phyloP scores from a whole-genome alignment of 1,139 yeast genomes.

The Spencermartinsiella ligniputridi region DNA sequence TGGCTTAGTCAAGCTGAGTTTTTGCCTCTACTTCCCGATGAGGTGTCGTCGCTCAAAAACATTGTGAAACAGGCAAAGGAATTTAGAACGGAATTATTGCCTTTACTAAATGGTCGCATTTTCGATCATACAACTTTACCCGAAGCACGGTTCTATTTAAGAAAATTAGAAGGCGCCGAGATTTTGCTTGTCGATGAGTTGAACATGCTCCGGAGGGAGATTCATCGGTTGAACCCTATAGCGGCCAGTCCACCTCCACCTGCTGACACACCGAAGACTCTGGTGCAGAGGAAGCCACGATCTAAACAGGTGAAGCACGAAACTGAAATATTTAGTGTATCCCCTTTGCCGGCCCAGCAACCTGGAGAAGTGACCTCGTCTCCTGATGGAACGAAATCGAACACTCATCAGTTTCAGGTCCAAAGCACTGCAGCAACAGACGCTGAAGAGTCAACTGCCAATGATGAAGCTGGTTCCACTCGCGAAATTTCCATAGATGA shows the following conservation, averaged over 20 bases:
- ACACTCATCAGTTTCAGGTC: neutral
- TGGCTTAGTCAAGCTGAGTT: conserved; percentile 23
- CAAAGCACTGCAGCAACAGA: neutral
- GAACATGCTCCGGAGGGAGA: conserved; percentile 28
- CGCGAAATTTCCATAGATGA: neutral
- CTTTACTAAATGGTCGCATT: neutral
- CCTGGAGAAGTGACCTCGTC: too few species aligned
- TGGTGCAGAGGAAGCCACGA: neutral
- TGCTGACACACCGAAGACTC: neutral
- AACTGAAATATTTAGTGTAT: neutral
- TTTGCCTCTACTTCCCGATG: conserved; percentile 30
- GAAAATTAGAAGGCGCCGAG: conserved; percentile 44
- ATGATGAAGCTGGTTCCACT: neutral
- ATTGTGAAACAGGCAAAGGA: conserved; percentile 33
- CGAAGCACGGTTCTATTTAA: conserved; percentile 39
- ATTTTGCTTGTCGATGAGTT: conserved; percentile 31
- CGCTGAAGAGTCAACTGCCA: neutral
- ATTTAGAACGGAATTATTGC: conserved; percentile 26
- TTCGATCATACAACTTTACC: conserved; percentile 1
- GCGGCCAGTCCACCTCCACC: conserved; percentile 4
- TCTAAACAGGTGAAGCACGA: conserved; percentile 1
- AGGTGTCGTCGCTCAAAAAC: conserved; percentile 26
- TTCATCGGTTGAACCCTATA: conserved; percentile 26
- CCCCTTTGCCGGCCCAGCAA: neutral
- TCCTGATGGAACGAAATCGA: neutral